Evolutionary conservation across 306 rosid genomes (phyloP).

Genomic region (Castanea mollissima): DNA sequence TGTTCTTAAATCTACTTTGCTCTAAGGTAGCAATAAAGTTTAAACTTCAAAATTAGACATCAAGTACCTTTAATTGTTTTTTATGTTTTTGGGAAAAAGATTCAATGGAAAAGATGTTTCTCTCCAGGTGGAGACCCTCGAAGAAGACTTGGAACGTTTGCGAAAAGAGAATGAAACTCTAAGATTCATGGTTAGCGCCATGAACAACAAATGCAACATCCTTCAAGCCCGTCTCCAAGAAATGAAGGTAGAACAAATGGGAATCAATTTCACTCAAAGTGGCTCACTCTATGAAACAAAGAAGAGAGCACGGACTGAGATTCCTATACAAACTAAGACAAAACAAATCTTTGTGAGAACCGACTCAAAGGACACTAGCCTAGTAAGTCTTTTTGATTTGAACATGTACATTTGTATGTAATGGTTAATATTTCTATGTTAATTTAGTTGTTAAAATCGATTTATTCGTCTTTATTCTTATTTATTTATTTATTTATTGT

Average conservation of each 20-base stretch:
- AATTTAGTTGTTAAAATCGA: neutral
- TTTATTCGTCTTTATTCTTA: too few relatives aligned
- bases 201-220: constrained; percentile 42
- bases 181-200: constrained; percentile 51
- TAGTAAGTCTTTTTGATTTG: constrained; percentile 34
- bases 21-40: too few relatives aligned
- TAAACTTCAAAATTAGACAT: too few relatives aligned
- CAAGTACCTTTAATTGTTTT: too few relatives aligned
- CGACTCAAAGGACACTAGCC: constrained; percentile 44
- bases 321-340: constrained; percentile 36
- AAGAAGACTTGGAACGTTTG: constrained; percentile 36
- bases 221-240: constrained; percentile 38
- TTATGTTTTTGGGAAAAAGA: too few relatives aligned
- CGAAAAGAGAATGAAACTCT: constrained; percentile 48
- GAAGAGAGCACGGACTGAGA: constrained; percentile 45
- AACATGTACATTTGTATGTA: neutral
- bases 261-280: constrained; percentile 12
- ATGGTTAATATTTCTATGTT: neutral
- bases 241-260: constrained; percentile 12
- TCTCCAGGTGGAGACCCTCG: constrained; percentile 32
- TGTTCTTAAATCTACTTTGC: neutral
- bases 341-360: constrained; percentile 47
- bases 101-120: neutral
- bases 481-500: neutral
- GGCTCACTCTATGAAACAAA: constrained; percentile 11